A percentile compares a stretch with the other conserved stretches of the same genome.
Evolutionary conservation across 305 asterid species (phyloP).

Genomic region (Fraxinus platypoda): DNA sequence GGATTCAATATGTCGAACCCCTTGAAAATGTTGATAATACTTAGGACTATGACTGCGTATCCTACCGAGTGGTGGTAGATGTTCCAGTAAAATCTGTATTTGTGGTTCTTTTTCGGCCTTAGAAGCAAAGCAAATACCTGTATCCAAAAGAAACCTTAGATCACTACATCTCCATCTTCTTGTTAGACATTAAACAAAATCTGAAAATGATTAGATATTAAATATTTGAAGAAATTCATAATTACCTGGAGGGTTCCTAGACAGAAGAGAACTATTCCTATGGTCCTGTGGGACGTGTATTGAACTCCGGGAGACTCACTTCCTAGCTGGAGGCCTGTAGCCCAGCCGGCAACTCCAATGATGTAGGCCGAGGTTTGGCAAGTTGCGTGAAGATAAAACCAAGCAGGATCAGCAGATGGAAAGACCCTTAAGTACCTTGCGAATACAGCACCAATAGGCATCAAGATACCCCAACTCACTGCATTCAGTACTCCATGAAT

Average conservation of each 20-base stretch:
- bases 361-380: conserved; percentile 75
- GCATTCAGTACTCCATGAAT: conserved; percentile 77
- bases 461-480: conserved; percentile 83
- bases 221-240: not conserved
- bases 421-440: conserved; percentile 81
- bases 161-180: conserved; percentile 22
- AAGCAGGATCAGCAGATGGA: conserved; percentile 68
- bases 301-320: conserved; percentile 59
- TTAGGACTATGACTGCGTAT: conserved; percentile 58
- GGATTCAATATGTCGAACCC: conserved; percentile 69
- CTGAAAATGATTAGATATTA: not conserved
- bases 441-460: conserved; percentile 70
- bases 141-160: conserved; percentile 8
- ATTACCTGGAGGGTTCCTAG: conserved; percentile 76
- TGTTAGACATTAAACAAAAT: not conserved
- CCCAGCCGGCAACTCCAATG: conserved; percentile 82
- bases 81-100: conserved; percentile 69
- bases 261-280: conserved; percentile 66
- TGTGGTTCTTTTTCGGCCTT: conserved; percentile 80
- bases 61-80: conserved; percentile 65
- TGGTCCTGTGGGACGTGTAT: conserved; percentile 55
- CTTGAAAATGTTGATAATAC: conserved; percentile 75
- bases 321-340: conserved; percentile 71
- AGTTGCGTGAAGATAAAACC: conserved; percentile 79
- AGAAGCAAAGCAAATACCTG: conserved; percentile 65